Percentiles rank a stretch among this genome's conserved stretches.
phyloP scores from a whole-genome alignment of 176 grass and related monocot genomes.

The Rhipidocladum racemiflorum region DNA sequence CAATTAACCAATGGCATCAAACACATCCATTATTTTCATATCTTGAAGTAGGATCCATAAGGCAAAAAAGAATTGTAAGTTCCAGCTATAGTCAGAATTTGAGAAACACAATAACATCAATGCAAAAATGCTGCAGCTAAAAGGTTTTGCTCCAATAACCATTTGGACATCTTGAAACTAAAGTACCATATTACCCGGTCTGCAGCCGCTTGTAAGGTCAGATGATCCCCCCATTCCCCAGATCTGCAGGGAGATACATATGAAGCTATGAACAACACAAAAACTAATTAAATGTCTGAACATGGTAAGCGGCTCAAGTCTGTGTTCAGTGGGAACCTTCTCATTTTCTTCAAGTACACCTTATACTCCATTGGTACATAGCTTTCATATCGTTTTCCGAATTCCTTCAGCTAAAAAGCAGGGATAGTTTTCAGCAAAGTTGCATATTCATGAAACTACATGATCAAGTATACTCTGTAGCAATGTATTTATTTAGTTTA shows the following conservation, averaged over 20 bases:
- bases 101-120: not conserved
- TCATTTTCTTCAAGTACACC: constrained; percentile 87
- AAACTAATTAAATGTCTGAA: not conserved
- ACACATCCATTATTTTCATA: not conserved
- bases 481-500: not conserved
- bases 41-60: not conserved
- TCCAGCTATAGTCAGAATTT: not conserved
- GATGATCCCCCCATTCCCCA: constrained; percentile 95
- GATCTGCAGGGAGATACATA: constrained; percentile 46
- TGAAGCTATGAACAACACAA: constrained; percentile 8
- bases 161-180: constrained; percentile 22
- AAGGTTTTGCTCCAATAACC: constrained; percentile 23
- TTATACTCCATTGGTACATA: constrained; percentile 99
- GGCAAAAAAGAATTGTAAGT: not conserved
- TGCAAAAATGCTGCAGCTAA: constrained; percentile 15
- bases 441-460: constrained; percentile 13
- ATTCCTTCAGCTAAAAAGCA: constrained; percentile 78
- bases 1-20: not conserved
- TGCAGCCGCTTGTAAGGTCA: constrained; percentile 88
- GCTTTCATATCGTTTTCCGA: constrained; percentile 77
- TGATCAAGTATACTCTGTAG: not conserved
- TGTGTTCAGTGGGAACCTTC: constrained; percentile 59
- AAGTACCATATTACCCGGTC: constrained; percentile 63
- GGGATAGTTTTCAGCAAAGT: constrained; percentile 10
- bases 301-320: constrained; percentile 5